A percentile compares a stretch with the other conserved stretches of the same genome.
Evolutionary conservation across 495 filamentous ascomycete species (phyloP).

Genomic region (Poronia punctata): DNA sequence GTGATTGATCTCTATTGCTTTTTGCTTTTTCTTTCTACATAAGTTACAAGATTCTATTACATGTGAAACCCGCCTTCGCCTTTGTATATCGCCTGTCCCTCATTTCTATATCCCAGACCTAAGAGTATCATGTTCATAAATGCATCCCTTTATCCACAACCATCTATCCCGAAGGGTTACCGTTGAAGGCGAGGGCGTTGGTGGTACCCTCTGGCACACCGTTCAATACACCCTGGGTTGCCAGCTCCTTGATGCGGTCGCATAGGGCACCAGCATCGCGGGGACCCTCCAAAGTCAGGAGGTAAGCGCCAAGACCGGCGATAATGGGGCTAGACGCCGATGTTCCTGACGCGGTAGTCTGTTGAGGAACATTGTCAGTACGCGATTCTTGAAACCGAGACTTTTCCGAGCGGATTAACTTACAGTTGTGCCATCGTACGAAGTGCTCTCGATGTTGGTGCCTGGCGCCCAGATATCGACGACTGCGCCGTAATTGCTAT

Average conservation of each 20-base stretch:
- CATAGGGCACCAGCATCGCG: conserved; percentile 26
- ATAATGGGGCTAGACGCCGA: conserved; percentile 51
- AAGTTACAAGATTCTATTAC: too few relatives aligned
- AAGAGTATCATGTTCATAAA: too few relatives aligned
- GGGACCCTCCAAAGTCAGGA: conserved; percentile 32
- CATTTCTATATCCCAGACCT: too few relatives aligned
- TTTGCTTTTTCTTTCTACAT: too few relatives aligned
- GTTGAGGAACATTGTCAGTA: conserved; percentile 22
- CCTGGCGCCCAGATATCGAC: conserved; percentile 50
- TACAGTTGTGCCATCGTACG: conserved; percentile 35
- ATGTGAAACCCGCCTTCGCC: too few relatives aligned
- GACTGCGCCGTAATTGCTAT: conserved; percentile 45
- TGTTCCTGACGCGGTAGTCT: conserved; percentile 49
- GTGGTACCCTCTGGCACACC: conserved; percentile 15
- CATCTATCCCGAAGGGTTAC: conserved; percentile 8
- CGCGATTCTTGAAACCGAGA: background rate
- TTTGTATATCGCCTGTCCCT: too few relatives aligned
- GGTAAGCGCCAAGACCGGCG: conserved; percentile 44
- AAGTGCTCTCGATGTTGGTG: conserved; percentile 35
- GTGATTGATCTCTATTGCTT: too few relatives aligned
- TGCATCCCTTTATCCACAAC: too few relatives aligned
- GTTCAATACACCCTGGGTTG: conserved; percentile 20
- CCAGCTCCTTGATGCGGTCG: conserved; percentile 23
- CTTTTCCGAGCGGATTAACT: conserved; percentile 37
- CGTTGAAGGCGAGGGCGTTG: conserved; percentile 29